These are phyloP conservation scores for Zelonia costaricensis DNA, from an alignment of 208 protist species.

Conservation along the genomic window DNA sequence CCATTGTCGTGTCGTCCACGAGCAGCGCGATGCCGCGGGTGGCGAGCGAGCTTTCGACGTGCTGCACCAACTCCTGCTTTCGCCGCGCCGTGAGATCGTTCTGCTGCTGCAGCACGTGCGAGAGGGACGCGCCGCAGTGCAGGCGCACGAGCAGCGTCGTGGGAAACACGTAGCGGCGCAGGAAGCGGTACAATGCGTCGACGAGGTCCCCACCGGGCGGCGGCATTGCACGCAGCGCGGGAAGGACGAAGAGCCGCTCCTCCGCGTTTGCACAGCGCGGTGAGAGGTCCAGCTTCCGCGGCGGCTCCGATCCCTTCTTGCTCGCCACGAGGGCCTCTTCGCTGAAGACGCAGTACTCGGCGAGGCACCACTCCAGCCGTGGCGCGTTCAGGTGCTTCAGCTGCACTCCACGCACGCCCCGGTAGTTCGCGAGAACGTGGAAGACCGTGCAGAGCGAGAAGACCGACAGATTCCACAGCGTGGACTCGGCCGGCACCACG, in stretches of 20 bases:
- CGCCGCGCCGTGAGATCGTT: slow-evolving; percentile 1
- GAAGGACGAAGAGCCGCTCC: slow-evolving; percentile 35
- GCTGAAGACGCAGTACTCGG: slow-evolving; percentile 10
- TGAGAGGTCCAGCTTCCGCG: slow-evolving; percentile 27
- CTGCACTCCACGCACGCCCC: slow-evolving; percentile 22
- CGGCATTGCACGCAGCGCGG: slow-evolving; percentile 16
- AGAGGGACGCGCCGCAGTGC: slow-evolving; percentile 44
- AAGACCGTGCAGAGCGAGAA: slow-evolving; percentile 35
- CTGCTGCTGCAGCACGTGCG: slow-evolving; percentile 11
- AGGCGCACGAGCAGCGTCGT: slow-evolving; percentile 25
- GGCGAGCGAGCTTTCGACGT: slow-evolving; percentile 26
- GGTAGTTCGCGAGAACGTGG: slow-evolving; percentile 50
- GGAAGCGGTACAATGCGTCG: slow-evolving; percentile 1
- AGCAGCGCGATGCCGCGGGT: slow-evolving; percentile 43
- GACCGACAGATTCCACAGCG: slow-evolving; percentile 18
- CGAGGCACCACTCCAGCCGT: slow-evolving; percentile 51
- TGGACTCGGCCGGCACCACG: slow-evolving; percentile 33
- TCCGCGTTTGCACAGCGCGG: slow-evolving; percentile 17
- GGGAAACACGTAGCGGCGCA: slow-evolving; percentile 2
- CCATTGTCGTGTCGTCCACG: slow-evolving; percentile 16
- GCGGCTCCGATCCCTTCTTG: slow-evolving; percentile 15
- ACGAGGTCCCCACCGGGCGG: background rate
- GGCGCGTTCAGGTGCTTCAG: slow-evolving; percentile 54
- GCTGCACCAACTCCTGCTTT: slow-evolving; percentile 33
- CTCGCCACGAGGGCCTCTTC: background rate